Base-by-base conservation (phyloP, 2,329 filamentous ascomycete genomes). In the Aureobasidium namibiae region DNA sequence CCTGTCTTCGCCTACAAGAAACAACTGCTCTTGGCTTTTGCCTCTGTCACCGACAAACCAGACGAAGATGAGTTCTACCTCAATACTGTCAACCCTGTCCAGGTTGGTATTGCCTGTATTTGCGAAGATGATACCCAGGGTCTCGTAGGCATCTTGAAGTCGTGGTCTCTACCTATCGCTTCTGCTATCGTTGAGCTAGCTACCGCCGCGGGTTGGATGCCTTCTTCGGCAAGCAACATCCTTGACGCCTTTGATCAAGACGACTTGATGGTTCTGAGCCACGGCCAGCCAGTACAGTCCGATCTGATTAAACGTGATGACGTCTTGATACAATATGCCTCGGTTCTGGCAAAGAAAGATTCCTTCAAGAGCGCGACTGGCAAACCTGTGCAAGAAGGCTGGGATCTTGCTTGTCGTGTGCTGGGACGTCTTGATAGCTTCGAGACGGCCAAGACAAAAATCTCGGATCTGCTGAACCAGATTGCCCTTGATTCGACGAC, bases 401-500 rank as follows among this genome's bases (percentile, higher is more conserved):
- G 92, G 92, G 90, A 96, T 74, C 75, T 96, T 68, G 88, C 91
- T 0, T 85, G 96, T 44, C 84, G 90, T 61, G 82, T 96, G 11
- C 78, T 96, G 46, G 89, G 88, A 10, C 84, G 92, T 57, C 81
- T 97, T 69, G 88, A 95, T 68, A 85, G 91, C 61, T 78, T 81
- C 0, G 78, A 83, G 50, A 81, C 83, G 52, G 89, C 89, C 8
- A 86, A 89, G 68, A 82, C 87, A 63, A 86, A 86, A 61, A 88
- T 96, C 11, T 81, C 85, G 41, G 82, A 87, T 61, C 76, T 96
- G 62, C 78, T 96, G 44, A 82, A 87, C 59, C 78, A 86, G 23
- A 77, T 97, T n/a, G 79, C 86, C 39, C 79, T 92, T 21, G 80
- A 86, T 50, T 89, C 88, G 14, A 79, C 86, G 53, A 76, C 76